A percentile compares a stretch with the other conserved stretches of the same genome.
phyloP scores from a whole-genome alignment of 345 rosid genomes.

The Populus ilicifolia region DNA sequence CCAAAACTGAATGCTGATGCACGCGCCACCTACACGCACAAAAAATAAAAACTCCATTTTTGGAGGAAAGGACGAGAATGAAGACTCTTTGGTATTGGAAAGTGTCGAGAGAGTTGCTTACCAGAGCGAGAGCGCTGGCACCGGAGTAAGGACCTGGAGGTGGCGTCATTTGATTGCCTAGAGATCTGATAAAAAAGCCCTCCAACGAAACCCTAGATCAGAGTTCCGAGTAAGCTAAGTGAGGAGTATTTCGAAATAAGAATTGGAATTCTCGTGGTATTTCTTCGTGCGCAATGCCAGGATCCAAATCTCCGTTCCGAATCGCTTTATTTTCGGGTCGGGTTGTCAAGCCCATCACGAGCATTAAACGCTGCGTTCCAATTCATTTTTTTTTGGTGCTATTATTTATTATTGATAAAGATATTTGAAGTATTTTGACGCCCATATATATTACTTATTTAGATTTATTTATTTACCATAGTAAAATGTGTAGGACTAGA shows the following conservation, averaged over 20 bases:
- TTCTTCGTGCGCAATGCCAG: background rate
- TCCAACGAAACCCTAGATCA: background rate
- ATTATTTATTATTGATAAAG: background rate
- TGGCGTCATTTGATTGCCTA: constrained; percentile 9
- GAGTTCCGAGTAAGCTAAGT: background rate
- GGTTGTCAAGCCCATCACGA: background rate
- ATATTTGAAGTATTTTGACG: background rate
- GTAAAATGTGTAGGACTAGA: no score
- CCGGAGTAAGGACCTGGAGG: constrained; percentile 90
- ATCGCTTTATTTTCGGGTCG: background rate
- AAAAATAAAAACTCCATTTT: background rate
- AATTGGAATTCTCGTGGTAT: background rate
- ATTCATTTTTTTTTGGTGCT: background rate
- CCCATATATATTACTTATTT: no score
- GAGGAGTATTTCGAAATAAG: background rate
- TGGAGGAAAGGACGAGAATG: background rate
- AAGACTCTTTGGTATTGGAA: background rate
- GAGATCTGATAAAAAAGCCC: background rate
- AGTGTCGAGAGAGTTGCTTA: constrained; percentile 12
- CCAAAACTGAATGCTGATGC: constrained; percentile 65
- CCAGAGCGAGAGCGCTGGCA: constrained; percentile 79
- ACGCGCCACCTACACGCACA: constrained; percentile 51
- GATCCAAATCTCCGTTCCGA: background rate
- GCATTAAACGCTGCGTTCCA: background rate
- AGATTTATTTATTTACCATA: no score